These are phyloP conservation scores for Zygosaccharomyces siamensis DNA, from an alignment of 805 yeast genomes.

Conservation along the genomic window DNA sequence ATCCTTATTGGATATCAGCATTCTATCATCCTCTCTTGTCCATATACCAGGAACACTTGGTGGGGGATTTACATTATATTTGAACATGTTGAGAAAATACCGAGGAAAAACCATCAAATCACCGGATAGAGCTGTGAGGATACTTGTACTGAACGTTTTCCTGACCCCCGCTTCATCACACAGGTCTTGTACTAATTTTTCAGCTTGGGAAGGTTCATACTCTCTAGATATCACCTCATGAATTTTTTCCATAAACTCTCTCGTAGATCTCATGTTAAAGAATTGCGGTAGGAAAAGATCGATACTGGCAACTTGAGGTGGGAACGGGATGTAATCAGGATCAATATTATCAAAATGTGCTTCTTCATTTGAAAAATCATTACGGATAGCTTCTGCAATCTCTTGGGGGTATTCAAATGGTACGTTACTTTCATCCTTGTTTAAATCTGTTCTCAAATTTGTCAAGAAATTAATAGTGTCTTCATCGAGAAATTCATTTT, in stretches of 20 bases:
- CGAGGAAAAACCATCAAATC: constrained; percentile 41
- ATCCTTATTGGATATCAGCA: constrained; percentile 33
- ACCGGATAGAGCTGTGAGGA: constrained; percentile 42
- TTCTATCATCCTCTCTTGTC: constrained; percentile 42
- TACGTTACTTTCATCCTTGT: constrained; percentile 22
- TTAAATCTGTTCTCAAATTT: constrained; percentile 27
- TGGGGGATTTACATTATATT: constrained; percentile 42
- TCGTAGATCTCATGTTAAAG: constrained; percentile 27
- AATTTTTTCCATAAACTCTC: constrained; percentile 35
- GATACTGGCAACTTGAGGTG: constrained; percentile 32
- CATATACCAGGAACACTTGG: constrained; percentile 42
- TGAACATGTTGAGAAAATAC: constrained; percentile 39
- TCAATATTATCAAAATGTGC: constrained; percentile 28
- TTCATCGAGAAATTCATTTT: constrained; percentile 35
- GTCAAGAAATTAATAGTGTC: constrained; percentile 37
- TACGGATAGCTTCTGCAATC: constrained; percentile 34
- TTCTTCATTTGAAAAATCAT: constrained; percentile 31
- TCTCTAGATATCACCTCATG: constrained; percentile 39
- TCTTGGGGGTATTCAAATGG: constrained; percentile 35
- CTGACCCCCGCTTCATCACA: constrained; percentile 41
- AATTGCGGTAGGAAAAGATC: constrained; percentile 34
- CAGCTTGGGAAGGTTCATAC: constrained; percentile 42
- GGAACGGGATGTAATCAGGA: constrained; percentile 31
- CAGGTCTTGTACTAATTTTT: constrained; percentile 39
- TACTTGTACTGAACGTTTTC: constrained; percentile 40